These are phyloP conservation scores for Neophaeococcomyces mojaviensis DNA, from an alignment of 2,329 filamentous ascomycete species.

Conservation along the genomic window DNA sequence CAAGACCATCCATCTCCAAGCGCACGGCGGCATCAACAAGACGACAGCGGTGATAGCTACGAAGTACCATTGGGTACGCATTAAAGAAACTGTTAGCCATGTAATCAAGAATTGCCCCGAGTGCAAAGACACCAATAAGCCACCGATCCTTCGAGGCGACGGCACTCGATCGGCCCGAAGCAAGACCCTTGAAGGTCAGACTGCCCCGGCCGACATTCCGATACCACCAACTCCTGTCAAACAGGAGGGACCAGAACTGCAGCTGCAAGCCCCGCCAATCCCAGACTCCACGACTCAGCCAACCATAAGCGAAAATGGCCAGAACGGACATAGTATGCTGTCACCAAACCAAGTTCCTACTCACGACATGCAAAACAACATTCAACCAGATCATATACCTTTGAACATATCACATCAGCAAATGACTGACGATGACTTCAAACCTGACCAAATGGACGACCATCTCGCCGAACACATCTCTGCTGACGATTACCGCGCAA, in stretches of 20 bases:
- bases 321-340: conserved; percentile 10
- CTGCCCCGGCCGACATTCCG: conserved; percentile 10
- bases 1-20: conserved; percentile 61
- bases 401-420: not conserved
- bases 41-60: conserved; percentile 91
- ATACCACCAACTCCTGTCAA: conserved; percentile 8
- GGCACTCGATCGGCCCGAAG: conserved; percentile 19
- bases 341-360: conserved; percentile 13
- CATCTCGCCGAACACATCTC: conserved; percentile 9
- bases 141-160: conserved; percentile 32
- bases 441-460: conserved; percentile 6
- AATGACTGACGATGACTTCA: conserved; percentile 3
- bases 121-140: conserved; percentile 73
- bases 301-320: not conserved
- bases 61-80: conserved; percentile 93
- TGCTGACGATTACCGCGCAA: conserved; percentile 12
- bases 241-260: conserved; percentile 6
- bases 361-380: conserved; percentile 13
- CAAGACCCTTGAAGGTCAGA: conserved; percentile 20
- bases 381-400: conserved; percentile 1
- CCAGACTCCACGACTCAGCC: not conserved
- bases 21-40: conserved; percentile 95
- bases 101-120: conserved; percentile 87
- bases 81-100: conserved; percentile 93
- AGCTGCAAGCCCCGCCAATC: conserved; percentile 8